Base-by-base conservation (phyloP, 202 grass and related monocot species). In the Cymbopogon flexuosus region DNA sequence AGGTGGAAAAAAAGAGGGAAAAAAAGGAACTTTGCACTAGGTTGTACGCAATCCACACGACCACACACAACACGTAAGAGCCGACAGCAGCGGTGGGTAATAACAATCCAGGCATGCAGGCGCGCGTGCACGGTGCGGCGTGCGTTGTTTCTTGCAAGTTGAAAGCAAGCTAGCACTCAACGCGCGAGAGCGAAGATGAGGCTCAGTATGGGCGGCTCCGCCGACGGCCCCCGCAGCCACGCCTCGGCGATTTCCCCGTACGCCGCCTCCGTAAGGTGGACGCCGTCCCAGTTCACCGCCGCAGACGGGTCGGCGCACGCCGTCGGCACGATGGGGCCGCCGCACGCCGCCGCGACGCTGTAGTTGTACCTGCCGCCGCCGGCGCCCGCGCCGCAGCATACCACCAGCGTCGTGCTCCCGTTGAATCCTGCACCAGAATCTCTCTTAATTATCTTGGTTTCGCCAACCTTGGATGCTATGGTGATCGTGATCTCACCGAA, bases 221-320 rank as follows among this genome's bases (percentile, higher is more conserved):
- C 81, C 16, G 72, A 90, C 2, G 89, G 78, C 1, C 78, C 85
- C 6, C 10, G 0, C 3, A 88, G 78, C 85, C 85, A 91, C 18
- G 62, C 30, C 7, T 3, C 16, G 68, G 89, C 78, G 67, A 88
- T 85, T 54, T 8, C 13, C 11, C 0, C 1, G 70, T 60, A 91
- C 5, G 77, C 78, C 11, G 47, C 2, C 31, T 91, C 72, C 47
- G 85, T 91, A 9, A 88, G 70, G 77, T 87, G 81, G 76, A 81
- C 29, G 65, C 89, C 84, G 71, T 90, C 84, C 81, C 89, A 87
- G 60, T 41, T 78, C 73, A 31, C 6, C 54, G 29, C 8, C 19
- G 2, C 29, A 15, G 80, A 68, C 41, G 72, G 86, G 29, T 88
- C 62, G 9, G n/a, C 62, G 62, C 80, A 88, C 12, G 67, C 63